A percentile compares a stretch with the other conserved stretches of the same genome.
phyloP scores from a whole-genome alignment of 495 filamentous ascomycete species.

The Apodospora peruviana region DNA sequence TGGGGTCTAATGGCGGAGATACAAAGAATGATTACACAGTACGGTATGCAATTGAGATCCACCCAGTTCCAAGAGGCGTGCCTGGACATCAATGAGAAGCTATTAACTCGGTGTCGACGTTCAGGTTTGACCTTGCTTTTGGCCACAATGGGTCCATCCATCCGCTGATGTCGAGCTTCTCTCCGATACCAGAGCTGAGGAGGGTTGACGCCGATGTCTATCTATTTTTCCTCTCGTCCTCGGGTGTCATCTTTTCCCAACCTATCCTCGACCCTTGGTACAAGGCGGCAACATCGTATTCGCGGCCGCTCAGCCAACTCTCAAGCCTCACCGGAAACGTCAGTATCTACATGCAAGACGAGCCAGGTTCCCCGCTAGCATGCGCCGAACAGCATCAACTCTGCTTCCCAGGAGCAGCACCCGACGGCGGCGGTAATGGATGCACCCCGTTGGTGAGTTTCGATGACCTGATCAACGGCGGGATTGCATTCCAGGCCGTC shows the following conservation, averaged over 20 bases:
- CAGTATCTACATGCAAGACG: not conserved
- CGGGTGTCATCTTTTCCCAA: not conserved
- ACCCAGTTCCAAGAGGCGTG: not conserved
- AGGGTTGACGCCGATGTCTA: not conserved
- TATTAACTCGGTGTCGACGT: not conserved
- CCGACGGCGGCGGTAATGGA: not conserved
- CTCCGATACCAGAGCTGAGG: not conserved
- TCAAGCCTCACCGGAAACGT: not conserved
- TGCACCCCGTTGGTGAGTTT: constrained; percentile 2
- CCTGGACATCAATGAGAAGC: too few relatives aligned
- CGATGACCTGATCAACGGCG: not conserved
- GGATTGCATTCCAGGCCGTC: not conserved
- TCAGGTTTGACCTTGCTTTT: not conserved
- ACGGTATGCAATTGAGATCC: not conserved
- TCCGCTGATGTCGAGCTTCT: not conserved
- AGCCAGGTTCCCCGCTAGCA: constrained; percentile 1
- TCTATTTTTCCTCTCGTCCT: constrained; percentile 5
- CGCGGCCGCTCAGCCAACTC: not conserved
- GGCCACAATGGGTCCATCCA: not conserved
- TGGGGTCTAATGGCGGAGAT: not conserved
- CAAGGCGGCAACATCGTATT: not conserved
- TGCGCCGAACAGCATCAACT: constrained; percentile 2
- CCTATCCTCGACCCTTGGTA: constrained; percentile 3
- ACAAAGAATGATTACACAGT: too few relatives aligned
- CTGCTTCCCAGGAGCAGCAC: not conserved